Evolutionary conservation across 305 asterid genomes (phyloP), one percentile per base, ranked within the genome.

Genomic region (Striga hermonthica): DNA sequence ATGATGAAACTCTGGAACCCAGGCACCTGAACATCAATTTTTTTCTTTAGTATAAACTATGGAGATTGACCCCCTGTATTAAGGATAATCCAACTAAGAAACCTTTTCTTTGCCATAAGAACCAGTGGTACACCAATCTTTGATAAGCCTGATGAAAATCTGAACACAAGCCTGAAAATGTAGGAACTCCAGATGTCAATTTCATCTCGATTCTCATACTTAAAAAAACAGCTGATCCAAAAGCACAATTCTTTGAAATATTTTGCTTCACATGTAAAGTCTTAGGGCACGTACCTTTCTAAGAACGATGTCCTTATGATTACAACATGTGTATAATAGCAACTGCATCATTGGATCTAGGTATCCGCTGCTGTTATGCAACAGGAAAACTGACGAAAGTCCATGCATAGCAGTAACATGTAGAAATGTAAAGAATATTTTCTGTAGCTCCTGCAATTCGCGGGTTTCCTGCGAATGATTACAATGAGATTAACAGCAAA

Each of bases 401-500:
- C 82, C 95, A 75, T 85, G 96, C 1, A 87, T 86, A 14, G 87
- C 88, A 58, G 85, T 88, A 65, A 80, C 97, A 31, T 94, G 90
- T 65, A 94, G 83, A 60, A 88, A 94, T 55, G 93, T 84, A 77
- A 83, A 85, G 68, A 94, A 84, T 13, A 80, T 79, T 57, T 82
- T 81, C 76, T 94, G 97, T 69, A 94, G 96, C 66, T 94, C 89
- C 72, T 75, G 93, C 78, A 90, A 64, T 73, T 94, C 97, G 5
- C 97, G 99, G 53, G 83, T 81, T 86, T 94, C 99, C 99, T 94
- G 79, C 48, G 74, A 58, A 50, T 38, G 47, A 61, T 9, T 39
- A 71, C 52, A 56, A 62, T 11, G 53, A 61, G 71, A 73, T 43
- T 35, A 57, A 71, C 47, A 57, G 57, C 36, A 65, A 35, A 50